Evolutionary conservation across 2,329 filamentous ascomycete species (phyloP).

Genomic region (Diaporthe eres): DNA sequence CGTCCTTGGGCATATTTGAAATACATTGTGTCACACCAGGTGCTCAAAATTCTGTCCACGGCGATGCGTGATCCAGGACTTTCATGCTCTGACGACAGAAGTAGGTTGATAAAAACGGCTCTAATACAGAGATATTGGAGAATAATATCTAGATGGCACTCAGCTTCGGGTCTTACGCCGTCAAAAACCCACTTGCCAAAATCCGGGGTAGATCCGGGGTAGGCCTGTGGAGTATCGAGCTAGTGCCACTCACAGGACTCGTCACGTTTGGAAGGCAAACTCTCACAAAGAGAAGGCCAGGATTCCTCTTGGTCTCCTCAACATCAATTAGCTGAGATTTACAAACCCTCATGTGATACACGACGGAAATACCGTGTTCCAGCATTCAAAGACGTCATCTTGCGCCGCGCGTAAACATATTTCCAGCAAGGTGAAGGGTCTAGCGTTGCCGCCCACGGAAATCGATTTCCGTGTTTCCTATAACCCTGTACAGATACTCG

Average conservation of each 20-base stretch:
- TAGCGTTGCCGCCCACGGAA: background rate
- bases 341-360: too few relatives aligned
- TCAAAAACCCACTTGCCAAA: background rate
- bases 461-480: constrained; percentile 14
- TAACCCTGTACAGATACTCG: background rate
- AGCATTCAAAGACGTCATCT: background rate
- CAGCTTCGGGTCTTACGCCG: background rate
- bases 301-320: too few relatives aligned
- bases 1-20: constrained; percentile 18
- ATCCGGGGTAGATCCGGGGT: constrained; percentile 10
- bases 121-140: too few relatives aligned
- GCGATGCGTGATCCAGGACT: too few relatives aligned
- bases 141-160: background rate
- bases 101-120: too few relatives aligned
- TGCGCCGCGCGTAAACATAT: constrained; percentile 14
- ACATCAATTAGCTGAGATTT: background rate
- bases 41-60: background rate
- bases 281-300: background rate
- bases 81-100: too few relatives aligned
- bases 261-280: background rate
- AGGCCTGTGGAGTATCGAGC: background rate
- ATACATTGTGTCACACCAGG: background rate
- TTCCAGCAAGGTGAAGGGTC: background rate
- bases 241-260: background rate
- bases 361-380: background rate